A percentile compares a stretch with the other conserved stretches of the same genome.
Conservation (phyloP, 2,329 filamentous ascomycete species). For the Alternaria tenuissima region DNA sequence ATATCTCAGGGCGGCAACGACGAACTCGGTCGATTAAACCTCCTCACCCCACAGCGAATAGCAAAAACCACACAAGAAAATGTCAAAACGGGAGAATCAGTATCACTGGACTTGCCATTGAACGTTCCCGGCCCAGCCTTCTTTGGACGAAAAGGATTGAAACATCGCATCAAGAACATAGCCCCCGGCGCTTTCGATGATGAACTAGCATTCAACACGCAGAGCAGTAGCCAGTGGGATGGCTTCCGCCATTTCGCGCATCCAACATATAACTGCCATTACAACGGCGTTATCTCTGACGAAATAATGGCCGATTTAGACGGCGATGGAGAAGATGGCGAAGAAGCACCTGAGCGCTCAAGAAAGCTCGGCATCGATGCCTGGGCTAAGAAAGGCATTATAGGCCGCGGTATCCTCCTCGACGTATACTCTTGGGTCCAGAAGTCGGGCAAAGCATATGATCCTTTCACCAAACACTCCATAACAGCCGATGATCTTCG, state of each 20-base stretch:
- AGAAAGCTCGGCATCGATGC: constrained; percentile 45
- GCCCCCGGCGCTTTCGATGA: constrained; percentile 38
- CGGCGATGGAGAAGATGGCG: constrained; percentile 20
- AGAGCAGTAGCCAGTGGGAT: constrained; percentile 47
- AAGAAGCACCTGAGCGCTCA: constrained; percentile 14
- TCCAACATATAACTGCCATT: constrained; percentile 37
- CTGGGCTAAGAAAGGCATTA: constrained; percentile 63
- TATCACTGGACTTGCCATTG: constrained; percentile 69
- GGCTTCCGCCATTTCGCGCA: constrained; percentile 49
- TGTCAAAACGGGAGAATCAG: constrained; percentile 61
- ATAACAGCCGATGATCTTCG: constrained; percentile 31
- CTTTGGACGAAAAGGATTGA: constrained; percentile 65
- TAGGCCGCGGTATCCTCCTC: constrained; percentile 63
- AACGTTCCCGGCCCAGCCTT: constrained; percentile 62
- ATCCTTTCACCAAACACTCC: constrained; percentile 29
- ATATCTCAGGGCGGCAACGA: constrained; percentile 18
- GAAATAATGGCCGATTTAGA: constrained; percentile 35
- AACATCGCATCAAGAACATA: constrained; percentile 39
- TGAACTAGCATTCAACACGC: constrained; percentile 43
- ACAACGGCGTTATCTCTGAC: constrained; percentile 42
- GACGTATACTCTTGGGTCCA: constrained; percentile 56
- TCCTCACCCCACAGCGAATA: constrained; percentile 64
- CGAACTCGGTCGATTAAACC: constrained; percentile 66
- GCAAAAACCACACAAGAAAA: constrained; percentile 57
- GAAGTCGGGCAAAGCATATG: constrained; percentile 23